A percentile compares a stretch with the other conserved stretches of the same genome.
These are phyloP conservation scores for Ganoderma resinaceum DNA, from an alignment of 1,284 basidiomycete genomes.

Conservation along the genomic window DNA sequence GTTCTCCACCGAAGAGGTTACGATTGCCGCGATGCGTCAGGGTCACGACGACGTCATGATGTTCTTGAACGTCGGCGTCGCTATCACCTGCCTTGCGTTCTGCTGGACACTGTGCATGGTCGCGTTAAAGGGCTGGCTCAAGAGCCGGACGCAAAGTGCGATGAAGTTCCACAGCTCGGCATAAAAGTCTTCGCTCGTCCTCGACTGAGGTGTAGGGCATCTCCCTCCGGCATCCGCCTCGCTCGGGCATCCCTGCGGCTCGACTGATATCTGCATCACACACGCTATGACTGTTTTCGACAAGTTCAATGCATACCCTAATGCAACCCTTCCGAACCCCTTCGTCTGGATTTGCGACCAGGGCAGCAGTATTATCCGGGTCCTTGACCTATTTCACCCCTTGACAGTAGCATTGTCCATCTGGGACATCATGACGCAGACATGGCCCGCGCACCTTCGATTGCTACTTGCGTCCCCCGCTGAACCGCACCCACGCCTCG, in stretches of 20 bases:
- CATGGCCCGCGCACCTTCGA: background rate
- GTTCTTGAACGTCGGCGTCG: slow-evolving; percentile 82
- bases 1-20: slow-evolving; percentile 90
- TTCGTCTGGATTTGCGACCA: background rate
- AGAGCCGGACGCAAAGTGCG: slow-evolving; percentile 51
- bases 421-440: background rate
- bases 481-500: background rate
- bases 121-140: slow-evolving; percentile 82
- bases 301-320: slow-evolving; percentile 4
- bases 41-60: slow-evolving; percentile 93
- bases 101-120: slow-evolving; percentile 81
- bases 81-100: slow-evolving; percentile 83
- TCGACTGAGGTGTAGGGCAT: background rate
- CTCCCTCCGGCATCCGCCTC: background rate
- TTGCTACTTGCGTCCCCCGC: background rate
- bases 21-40: slow-evolving; percentile 90
- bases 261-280: background rate
- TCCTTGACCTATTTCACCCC: background rate
- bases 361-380: no score
- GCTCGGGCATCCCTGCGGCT: background rate
- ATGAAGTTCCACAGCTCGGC: slow-evolving; percentile 56
- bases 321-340: background rate
- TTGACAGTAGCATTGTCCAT: background rate
- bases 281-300: background rate
- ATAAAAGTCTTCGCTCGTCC: slow-evolving; percentile 25